phyloP scores from a whole-genome alignment of 83 land plant species.

The Isoetes engelmannii region DNA sequence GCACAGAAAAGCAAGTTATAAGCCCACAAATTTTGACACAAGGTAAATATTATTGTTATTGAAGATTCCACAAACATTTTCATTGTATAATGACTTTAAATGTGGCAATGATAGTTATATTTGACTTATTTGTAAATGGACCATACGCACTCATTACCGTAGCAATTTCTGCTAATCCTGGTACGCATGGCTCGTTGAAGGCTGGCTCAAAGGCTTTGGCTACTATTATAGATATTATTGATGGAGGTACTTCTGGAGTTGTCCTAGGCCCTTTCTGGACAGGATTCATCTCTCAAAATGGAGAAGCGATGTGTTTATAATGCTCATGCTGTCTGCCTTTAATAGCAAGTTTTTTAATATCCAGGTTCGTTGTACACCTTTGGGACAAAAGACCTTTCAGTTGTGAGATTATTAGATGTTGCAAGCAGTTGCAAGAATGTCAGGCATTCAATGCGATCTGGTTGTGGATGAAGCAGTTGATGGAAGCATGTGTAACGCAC shows the following conservation, averaged over 20 bases:
- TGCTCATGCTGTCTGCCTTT: conserved; percentile 59
- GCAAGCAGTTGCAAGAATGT: too few species aligned
- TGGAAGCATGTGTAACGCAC: too few species aligned
- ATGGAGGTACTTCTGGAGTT: conserved; percentile 88
- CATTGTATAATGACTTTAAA: conserved; percentile 39
- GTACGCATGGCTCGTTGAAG: conserved; percentile 49
- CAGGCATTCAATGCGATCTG: too few species aligned
- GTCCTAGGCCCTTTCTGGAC: conserved; percentile 88
- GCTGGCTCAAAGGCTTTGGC: conserved; percentile 76
- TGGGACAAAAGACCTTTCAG: too few species aligned
- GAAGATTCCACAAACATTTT: conserved; percentile 77
- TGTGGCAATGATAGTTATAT: conserved; percentile 50
- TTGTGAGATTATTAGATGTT: too few species aligned
- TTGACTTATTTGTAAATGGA: conserved; percentile 77
- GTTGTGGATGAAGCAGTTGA: too few species aligned
- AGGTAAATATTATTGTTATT: conserved; percentile 28
- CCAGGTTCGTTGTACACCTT: conserved; percentile 42
- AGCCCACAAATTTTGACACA: neutral
- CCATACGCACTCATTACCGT: conserved; percentile 88
- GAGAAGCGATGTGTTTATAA: conserved; percentile 69
- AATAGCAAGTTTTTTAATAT: conserved; percentile 48
- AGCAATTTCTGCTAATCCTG: conserved; percentile 88
- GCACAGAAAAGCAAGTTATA: neutral
- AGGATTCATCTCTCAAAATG: conserved; percentile 71
- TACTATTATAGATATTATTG: conserved; percentile 86